These are phyloP conservation scores for Cercospora sesami DNA, from an alignment of 2,329 filamentous ascomycete species.

Conservation along the genomic window DNA sequence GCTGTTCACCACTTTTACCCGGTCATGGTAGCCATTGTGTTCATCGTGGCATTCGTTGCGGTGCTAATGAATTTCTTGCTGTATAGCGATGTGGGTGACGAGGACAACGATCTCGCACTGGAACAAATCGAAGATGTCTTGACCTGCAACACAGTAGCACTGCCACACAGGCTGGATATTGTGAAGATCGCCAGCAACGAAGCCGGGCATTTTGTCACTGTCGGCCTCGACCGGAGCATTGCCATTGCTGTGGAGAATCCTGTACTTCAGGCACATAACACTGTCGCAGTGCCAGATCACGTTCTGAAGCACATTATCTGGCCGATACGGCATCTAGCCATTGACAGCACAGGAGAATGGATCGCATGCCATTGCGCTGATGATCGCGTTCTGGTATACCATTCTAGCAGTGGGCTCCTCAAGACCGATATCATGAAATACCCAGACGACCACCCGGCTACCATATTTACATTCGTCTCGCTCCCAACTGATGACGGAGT, in stretches of 20 bases:
- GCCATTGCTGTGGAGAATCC: constrained; percentile 36
- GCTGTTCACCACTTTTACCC: constrained; percentile 67
- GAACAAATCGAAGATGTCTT: constrained; percentile 56
- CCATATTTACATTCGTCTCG: constrained; percentile 64
- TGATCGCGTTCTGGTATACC: constrained; percentile 63
- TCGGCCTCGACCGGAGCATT: constrained; percentile 69
- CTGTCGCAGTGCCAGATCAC: constrained; percentile 23
- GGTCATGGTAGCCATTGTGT: constrained; percentile 63
- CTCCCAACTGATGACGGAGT: constrained; percentile 36
- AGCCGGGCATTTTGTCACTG: constrained; percentile 66
- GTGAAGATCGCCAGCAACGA: constrained; percentile 63
- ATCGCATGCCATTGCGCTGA: constrained; percentile 64
- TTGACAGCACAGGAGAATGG: constrained; percentile 65
- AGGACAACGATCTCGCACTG: constrained; percentile 45
- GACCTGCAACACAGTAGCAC: constrained; percentile 60
- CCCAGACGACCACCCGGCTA: constrained; percentile 58
- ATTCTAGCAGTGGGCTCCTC: constrained; percentile 59
- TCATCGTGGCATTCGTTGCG: constrained; percentile 64
- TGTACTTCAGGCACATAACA: constrained; percentile 24
- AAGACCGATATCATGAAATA: constrained; percentile 57
- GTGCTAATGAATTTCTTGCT: constrained; percentile 73
- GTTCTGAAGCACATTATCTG: constrained; percentile 31
- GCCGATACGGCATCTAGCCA: constrained; percentile 57
- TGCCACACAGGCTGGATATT: constrained; percentile 69
- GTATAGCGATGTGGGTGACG: constrained; percentile 59